phyloP scores from a whole-genome alignment of 805 yeast genomes.

The Komagataella populi region DNA sequence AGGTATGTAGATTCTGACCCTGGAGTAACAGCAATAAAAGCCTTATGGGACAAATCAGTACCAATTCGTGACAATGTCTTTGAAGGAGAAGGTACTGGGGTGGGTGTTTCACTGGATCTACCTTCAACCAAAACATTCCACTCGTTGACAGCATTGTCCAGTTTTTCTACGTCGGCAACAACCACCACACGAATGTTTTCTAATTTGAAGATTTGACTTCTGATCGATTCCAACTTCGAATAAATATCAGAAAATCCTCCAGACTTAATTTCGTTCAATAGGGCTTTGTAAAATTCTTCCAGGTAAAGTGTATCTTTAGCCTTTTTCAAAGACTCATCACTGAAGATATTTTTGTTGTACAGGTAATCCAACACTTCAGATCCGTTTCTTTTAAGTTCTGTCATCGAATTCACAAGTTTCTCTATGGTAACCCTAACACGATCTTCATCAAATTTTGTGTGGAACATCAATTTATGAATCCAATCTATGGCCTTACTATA shows the following conservation, averaged over 20 bases:
- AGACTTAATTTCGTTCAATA: constrained; percentile 34
- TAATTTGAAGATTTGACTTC: constrained; percentile 35
- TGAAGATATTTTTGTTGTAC: constrained; percentile 36
- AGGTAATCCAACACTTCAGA: constrained; percentile 51
- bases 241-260: constrained; percentile 37
- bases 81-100: constrained; percentile 8
- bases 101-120: constrained; percentile 3
- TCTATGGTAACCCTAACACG: constrained; percentile 58
- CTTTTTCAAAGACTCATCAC: constrained; percentile 47
- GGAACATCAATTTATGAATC: constrained; percentile 53
- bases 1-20: constrained; percentile 76
- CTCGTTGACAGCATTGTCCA: constrained; percentile 40
- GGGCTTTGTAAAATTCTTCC: constrained; percentile 39
- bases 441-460: constrained; percentile 56
- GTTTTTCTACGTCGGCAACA: constrained; percentile 47
- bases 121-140: constrained; percentile 32
- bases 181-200: constrained; percentile 56
- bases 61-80: constrained; percentile 47
- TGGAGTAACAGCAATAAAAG: constrained; percentile 59
- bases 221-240: constrained; percentile 36
- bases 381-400: constrained; percentile 54
- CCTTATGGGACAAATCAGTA: constrained; percentile 31
- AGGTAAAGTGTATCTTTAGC: constrained; percentile 53
- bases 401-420: constrained; percentile 41
- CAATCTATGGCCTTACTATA: constrained; percentile 64